phyloP scores from a whole-genome alignment of 192 early-diverging fungal genomes.

The Podochytrium sp. region DNA sequence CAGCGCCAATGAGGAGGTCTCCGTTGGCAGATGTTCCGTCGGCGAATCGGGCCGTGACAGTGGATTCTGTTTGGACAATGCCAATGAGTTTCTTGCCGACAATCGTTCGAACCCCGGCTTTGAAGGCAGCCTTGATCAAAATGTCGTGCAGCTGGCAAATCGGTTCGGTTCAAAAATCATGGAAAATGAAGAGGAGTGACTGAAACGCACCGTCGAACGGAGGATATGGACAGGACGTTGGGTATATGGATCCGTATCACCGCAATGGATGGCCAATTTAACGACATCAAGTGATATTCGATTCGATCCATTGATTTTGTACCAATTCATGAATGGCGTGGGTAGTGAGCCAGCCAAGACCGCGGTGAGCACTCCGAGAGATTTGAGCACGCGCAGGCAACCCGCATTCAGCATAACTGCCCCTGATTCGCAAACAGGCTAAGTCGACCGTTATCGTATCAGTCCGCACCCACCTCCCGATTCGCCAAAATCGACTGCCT shows the following conservation, averaged over 20 bases:
- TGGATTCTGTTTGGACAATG: neutral
- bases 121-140: neutral
- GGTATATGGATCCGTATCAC: neutral
- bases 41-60: neutral
- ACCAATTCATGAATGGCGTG: neutral
- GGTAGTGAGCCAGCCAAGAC: neutral
- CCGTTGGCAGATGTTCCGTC: neutral
- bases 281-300: neutral
- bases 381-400: constrained; percentile 1
- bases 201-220: constrained; percentile 6
- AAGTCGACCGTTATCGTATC: too few species aligned
- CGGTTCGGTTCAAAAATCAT: too few species aligned
- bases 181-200: neutral
- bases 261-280: too few species aligned
- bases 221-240: neutral
- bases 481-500: too few species aligned
- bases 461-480: too few species aligned
- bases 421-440: too few species aligned
- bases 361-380: constrained; percentile 18
- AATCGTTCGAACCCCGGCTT: constrained; percentile 9
- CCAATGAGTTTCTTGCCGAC: neutral
- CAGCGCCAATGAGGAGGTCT: constrained; percentile 18
- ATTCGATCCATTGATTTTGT: neutral
- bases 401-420: constrained; percentile 12
- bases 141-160: constrained; percentile 13